Percentiles rank a stretch among this genome's conserved stretches.
These are phyloP conservation scores for Phytopythium chamaehyphon DNA, from an alignment of 352 stramenopile species.

Conservation along the genomic window DNA sequence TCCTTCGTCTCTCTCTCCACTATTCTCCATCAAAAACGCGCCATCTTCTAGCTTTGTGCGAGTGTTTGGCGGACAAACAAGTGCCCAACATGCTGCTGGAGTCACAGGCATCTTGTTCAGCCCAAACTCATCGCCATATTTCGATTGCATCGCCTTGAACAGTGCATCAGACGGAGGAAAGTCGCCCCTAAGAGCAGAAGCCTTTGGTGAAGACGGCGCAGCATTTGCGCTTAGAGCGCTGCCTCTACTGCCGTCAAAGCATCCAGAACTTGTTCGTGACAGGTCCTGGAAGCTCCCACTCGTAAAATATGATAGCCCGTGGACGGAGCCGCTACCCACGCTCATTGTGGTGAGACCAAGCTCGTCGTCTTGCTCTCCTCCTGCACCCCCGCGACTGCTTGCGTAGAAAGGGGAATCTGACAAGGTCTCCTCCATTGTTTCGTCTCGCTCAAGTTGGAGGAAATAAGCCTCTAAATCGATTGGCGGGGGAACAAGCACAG, in stretches of 20 bases:
- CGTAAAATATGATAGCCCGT: not conserved
- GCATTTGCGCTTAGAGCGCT: not conserved
- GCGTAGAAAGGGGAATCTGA: slow-evolving; percentile 1
- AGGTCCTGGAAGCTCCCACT: not conserved
- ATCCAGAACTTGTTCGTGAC: not conserved
- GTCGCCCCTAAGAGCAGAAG: slow-evolving; percentile 34
- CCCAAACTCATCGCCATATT: slow-evolving; percentile 76
- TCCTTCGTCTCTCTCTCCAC: not conserved
- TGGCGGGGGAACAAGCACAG: slow-evolving; percentile 66
- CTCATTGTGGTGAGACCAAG: not conserved
- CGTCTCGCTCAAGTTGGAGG: slow-evolving; percentile 66
- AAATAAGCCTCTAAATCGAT: slow-evolving; percentile 84
- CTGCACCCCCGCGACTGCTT: slow-evolving; percentile 9
- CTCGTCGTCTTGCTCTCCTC: slow-evolving; percentile 1
- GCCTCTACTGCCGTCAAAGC: not conserved
- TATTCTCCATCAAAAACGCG: not conserved
- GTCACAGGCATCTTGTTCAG: slow-evolving; percentile 72
- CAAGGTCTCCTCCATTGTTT: slow-evolving; percentile 20
- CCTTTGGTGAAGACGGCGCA: slow-evolving; percentile 13
- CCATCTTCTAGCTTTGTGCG: slow-evolving; percentile 61
- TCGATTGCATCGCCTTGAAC: slow-evolving; percentile 83
- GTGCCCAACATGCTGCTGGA: slow-evolving; percentile 66
- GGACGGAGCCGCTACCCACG: slow-evolving; percentile 1
- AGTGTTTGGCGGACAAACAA: slow-evolving; percentile 60
- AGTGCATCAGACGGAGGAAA: slow-evolving; percentile 80